Percentiles rank a stretch among this genome's conserved stretches.
Conservation (phyloP, 208 protist species). For the Acanthamoeba rhysodes region DNA sequence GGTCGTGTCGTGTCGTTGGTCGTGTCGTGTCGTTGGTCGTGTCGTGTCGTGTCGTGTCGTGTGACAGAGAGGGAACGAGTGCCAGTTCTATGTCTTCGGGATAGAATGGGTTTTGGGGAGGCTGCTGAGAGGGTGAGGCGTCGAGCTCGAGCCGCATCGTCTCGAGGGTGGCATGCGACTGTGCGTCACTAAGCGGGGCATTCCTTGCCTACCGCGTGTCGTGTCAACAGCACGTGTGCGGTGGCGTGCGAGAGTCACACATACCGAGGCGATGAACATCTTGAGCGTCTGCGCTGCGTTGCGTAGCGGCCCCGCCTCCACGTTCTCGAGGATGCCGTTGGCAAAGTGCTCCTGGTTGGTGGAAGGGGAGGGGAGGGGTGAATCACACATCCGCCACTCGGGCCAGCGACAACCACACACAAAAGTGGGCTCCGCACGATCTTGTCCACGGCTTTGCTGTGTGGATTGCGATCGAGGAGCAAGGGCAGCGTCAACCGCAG, state of each 20-base stretch:
- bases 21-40: no score
- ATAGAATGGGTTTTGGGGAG: background rate
- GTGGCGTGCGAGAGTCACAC: background rate
- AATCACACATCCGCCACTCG: background rate
- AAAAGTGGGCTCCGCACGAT: background rate
- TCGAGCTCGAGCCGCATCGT: background rate
- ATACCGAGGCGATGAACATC: slow-evolving; percentile 3
- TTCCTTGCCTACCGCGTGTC: background rate
- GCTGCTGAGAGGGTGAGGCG: background rate
- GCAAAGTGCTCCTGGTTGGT: background rate
- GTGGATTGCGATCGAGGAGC: background rate
- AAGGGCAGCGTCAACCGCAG: background rate
- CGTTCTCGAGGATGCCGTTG: background rate
- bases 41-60: no score
- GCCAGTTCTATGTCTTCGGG: background rate
- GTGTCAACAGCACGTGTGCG: background rate
- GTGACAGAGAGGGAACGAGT: background rate
- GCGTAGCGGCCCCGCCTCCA: background rate
- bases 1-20: no score
- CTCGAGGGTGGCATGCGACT: background rate
- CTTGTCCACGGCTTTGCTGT: background rate
- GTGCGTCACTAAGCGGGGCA: background rate
- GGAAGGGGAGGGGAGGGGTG: no score
- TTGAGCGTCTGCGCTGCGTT: background rate
- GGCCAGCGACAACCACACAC: background rate